Base-by-base conservation (phyloP, 331 rosid species). In the Malus hybrid region DNA sequence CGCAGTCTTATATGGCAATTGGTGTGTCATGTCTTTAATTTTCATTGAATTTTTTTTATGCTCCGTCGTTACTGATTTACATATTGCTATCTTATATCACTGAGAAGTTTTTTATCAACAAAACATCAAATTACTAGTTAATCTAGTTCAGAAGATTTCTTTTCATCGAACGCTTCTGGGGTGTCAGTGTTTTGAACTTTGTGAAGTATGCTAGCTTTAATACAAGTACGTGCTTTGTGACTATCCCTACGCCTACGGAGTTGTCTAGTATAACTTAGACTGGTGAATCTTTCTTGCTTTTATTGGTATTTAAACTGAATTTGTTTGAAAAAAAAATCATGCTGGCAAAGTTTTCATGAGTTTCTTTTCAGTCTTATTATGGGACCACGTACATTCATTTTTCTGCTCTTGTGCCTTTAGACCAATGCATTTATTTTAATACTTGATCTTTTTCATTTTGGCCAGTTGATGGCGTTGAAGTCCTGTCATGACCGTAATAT, bases 401-500 rank as follows among this genome's bases (percentile, higher is more conserved):
- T 71, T 42, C 24, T 34, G 11, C 11, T 19, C 7, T 12, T 42
- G 60, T 44, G 10, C 57, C 48, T 31, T 48, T 13, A 19, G 62
- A 54, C 59, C 64, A 28, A 55, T 54, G 75, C 72, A 16, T 50
- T 50, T 71, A 27, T 67, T 48, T 74, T 31, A 7, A 24, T 80
- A 57, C 61, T 72, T 86, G 69, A 77, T 66, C 46, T 62, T 67
- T 46, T 75, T 76, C 22, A 74, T 73, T 77, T 79, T 83, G 34
- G 71, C 80, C 91, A 91, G 98, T 81, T 94, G 82, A 63, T 81
- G 83, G 98, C 95, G 3, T 86, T 94, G 75, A 94, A 94, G 90
- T 87, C 97, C 67, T 94, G 97, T 80, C 96, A 94, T 15, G 96
- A 94, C 73, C 97, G 93, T 81, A 94, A 90, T 82, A 88, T 91